Evolutionary conservation across 345 rosid species (phyloP).

Genomic region (Populus euphratica): DNA sequence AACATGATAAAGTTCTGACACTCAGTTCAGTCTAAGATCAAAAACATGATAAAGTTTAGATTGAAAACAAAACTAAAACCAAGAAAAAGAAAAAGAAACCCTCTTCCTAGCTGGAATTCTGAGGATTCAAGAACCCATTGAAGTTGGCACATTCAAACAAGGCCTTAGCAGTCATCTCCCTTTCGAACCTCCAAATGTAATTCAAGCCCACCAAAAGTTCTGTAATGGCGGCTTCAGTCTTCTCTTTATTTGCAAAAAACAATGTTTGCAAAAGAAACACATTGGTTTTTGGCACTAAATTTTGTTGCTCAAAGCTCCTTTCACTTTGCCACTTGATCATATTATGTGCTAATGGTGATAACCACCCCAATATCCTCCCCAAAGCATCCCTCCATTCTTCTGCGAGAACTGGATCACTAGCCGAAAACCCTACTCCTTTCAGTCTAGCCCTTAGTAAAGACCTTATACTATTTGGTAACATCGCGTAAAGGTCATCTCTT

Average conservation of each 20-base stretch:
- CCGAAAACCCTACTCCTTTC: conserved; percentile 74
- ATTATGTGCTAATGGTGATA: conserved; percentile 86
- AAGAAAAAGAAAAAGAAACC: background rate
- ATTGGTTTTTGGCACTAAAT: conserved; percentile 38
- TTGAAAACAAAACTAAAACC: conserved; percentile 18
- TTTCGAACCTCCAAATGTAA: conserved; percentile 92
- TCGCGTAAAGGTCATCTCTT: conserved; percentile 77
- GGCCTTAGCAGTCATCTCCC: conserved; percentile 91
- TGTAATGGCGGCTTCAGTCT: conserved; percentile 87
- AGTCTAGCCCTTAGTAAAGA: conserved; percentile 54
- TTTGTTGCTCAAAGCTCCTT: conserved; percentile 87
- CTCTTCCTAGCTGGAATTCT: conserved; percentile 31
- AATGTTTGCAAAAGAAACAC: conserved; percentile 81
- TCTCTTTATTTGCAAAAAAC: conserved; percentile 70
- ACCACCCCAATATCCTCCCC: conserved; percentile 72
- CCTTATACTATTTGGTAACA: conserved; percentile 78
- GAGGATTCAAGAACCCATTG: conserved; percentile 30
- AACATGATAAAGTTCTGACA: conserved; percentile 24
- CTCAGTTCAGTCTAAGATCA: conserved; percentile 36
- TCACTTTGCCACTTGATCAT: conserved; percentile 98
- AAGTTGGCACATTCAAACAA: conserved; percentile 58
- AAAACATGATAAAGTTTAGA: conserved; percentile 18
- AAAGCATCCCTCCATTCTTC: conserved; percentile 81
- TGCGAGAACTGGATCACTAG: conserved; percentile 70
- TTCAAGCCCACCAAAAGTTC: conserved; percentile 94